Evolutionary conservation across 2,329 filamentous ascomycete genomes (phyloP).

Genomic region (Trichoderma citrinoviride): DNA sequence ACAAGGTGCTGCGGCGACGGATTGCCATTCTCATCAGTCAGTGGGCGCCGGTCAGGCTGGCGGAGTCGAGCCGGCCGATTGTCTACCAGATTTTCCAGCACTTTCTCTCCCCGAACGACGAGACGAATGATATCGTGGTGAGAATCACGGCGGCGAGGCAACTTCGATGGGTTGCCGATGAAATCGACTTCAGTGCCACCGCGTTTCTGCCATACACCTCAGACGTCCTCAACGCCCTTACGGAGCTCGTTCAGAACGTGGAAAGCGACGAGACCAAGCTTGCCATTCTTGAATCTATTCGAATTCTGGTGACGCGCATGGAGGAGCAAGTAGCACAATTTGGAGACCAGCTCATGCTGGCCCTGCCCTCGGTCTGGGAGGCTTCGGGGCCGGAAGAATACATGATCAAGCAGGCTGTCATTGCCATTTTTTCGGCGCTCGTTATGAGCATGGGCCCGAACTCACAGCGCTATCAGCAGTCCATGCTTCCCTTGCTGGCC

Average conservation of each 20-base stretch:
- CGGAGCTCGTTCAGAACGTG: constrained; percentile 75
- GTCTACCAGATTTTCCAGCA: constrained; percentile 90
- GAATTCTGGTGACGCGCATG: constrained; percentile 75
- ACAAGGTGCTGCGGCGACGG: constrained; percentile 80
- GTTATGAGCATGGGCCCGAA: constrained; percentile 80
- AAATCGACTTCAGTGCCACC: constrained; percentile 75
- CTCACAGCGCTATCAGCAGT: constrained; percentile 72
- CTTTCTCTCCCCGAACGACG: constrained; percentile 73
- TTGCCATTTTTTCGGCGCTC: constrained; percentile 79
- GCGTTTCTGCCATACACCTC: constrained; percentile 75
- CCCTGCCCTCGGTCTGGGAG: constrained; percentile 81
- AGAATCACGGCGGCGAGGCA: constrained; percentile 86
- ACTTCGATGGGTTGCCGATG: constrained; percentile 75
- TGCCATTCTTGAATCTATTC: constrained; percentile 81
- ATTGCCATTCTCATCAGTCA: constrained; percentile 86
- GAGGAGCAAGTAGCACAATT: constrained; percentile 67
- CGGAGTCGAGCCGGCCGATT: constrained; percentile 63
- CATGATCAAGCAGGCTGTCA: constrained; percentile 89
- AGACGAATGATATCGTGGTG: constrained; percentile 85
- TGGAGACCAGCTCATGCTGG: constrained; percentile 76
- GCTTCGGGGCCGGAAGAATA: constrained; percentile 76
- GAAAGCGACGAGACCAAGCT: constrained; percentile 86
- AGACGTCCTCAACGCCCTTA: constrained; percentile 68
- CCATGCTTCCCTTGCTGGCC: constrained; percentile 79
- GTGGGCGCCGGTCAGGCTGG: constrained; percentile 80